Conservation (phyloP, 2,329 filamentous ascomycete genomes). For the Lanzia echinophila region DNA sequence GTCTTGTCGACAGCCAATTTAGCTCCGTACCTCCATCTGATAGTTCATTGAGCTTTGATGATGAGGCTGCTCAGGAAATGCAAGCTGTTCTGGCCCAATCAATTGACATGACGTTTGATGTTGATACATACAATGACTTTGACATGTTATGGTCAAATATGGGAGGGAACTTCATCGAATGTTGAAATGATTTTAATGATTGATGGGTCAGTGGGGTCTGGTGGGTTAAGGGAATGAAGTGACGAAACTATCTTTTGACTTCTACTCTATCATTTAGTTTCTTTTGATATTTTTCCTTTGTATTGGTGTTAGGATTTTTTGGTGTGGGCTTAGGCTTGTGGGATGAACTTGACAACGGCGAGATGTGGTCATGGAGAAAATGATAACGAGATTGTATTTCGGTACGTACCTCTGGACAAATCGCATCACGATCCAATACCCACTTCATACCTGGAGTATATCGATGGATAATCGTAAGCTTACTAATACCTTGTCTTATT, state of each 20-base stretch:
- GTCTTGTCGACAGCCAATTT: conserved; percentile 2
- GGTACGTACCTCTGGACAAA: not conserved
- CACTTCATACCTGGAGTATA: not conserved
- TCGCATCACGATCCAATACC: not conserved
- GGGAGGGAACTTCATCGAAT: conserved; percentile 3
- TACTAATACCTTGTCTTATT: not conserved
- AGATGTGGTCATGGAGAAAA: not conserved
- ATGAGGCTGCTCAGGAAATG: conserved; percentile 7
- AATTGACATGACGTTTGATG: conserved; percentile 13
- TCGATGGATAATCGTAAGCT: not conserved
- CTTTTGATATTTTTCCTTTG: not conserved
- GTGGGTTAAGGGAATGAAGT: not conserved
- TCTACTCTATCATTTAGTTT: not conserved
- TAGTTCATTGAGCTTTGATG: conserved; percentile 7
- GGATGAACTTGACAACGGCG: not conserved
- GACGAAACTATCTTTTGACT: not conserved
- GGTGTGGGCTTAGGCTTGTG: not conserved
- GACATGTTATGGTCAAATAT: conserved; percentile 11
- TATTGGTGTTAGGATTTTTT: not conserved
- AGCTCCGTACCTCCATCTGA: not conserved
- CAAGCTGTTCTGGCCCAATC: conserved; percentile 12
- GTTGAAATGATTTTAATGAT: conserved; percentile 33
- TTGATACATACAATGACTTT: conserved; percentile 12
- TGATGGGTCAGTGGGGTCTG: not conserved
- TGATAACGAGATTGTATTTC: not conserved